Evolutionary conservation across 352 stramenopile species (phyloP).

Genomic region (Globisporangium radiosum): DNA sequence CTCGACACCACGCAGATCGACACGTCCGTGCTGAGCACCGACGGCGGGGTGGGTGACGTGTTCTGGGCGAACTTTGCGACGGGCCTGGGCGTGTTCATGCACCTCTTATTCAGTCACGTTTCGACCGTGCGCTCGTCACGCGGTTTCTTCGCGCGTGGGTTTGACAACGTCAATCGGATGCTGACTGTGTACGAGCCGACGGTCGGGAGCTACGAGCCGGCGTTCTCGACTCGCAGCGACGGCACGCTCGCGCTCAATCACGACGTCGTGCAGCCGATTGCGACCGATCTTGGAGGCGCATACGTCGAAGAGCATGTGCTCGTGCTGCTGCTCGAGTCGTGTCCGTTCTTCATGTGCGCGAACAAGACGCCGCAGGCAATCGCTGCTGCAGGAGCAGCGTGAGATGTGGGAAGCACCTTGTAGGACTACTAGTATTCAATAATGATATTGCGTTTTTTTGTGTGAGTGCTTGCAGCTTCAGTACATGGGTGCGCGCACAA

Average conservation of each 20-base stretch:
- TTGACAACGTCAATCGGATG: constrained; percentile 64
- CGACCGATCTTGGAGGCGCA: constrained; percentile 3
- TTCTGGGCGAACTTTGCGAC: constrained; percentile 61
- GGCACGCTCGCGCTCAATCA: constrained; percentile 4
- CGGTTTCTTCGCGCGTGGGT: constrained; percentile 63
- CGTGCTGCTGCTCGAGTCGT: constrained; percentile 4
- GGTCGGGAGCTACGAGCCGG: not conserved
- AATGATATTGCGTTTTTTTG: too few species aligned
- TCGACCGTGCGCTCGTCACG: constrained; percentile 29
- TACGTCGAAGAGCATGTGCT: constrained; percentile 5
- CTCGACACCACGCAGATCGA: constrained; percentile 51
- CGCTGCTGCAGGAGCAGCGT: not conserved
- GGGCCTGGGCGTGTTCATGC: constrained; percentile 52
- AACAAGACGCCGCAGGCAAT: not conserved
- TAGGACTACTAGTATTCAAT: too few species aligned
- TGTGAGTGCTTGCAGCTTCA: too few species aligned
- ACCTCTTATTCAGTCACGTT: constrained; percentile 54
- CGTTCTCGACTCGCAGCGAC: not conserved
- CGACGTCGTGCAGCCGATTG: constrained; percentile 2
- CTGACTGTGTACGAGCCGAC: constrained; percentile 34
- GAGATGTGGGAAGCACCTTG: not conserved
- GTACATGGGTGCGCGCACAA: too few species aligned
- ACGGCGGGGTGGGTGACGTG: constrained; percentile 45
- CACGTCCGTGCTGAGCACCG: constrained; percentile 30
- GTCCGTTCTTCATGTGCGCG: constrained; percentile 7